Evolutionary conservation across 805 yeast genomes (phyloP).

Genomic region (Myxozyma melibiosi): DNA sequence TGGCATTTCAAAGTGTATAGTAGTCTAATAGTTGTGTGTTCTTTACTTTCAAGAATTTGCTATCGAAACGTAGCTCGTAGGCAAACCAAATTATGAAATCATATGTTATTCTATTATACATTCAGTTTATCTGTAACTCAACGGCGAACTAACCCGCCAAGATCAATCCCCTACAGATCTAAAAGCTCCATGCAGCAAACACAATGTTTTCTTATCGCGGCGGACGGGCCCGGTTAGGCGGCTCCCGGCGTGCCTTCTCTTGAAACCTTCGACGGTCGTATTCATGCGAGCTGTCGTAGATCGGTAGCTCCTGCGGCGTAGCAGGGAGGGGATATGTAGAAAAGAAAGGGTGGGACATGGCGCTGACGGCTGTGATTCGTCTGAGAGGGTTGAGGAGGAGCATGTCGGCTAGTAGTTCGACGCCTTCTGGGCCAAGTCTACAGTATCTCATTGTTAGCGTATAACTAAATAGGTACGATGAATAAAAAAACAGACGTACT

Average conservation of each 20-base stretch:
- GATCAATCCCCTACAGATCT: no score
- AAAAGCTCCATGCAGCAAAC: no score
- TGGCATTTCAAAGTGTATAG: no score
- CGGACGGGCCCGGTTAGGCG: not conserved
- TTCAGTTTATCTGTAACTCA: no score
- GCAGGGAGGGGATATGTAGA: conserved; percentile 66
- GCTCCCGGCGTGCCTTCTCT: conserved; percentile 39
- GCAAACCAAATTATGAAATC: no score
- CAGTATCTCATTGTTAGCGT: not conserved
- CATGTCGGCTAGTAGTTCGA: conserved; percentile 61
- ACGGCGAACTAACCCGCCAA: no score
- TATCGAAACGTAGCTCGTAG: no score
- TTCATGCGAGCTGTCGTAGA: conserved; percentile 86
- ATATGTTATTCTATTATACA: no score
- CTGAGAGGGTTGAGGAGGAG: conserved; percentile 69
- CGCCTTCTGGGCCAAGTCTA: conserved; percentile 47
- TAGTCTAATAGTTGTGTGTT: no score
- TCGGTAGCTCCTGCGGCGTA: conserved; percentile 57
- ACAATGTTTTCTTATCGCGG: no score
- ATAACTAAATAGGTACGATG: not conserved
- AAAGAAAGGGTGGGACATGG: conserved; percentile 72
- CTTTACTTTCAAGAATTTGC: no score
- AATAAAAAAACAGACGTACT: conserved; percentile 42
- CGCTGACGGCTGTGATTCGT: conserved; percentile 78
- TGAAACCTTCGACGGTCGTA: conserved; percentile 51